A percentile compares a stretch with the other conserved stretches of the same genome.
phyloP scores from a whole-genome alignment of 75 land plant genomes.

The Picea glauca region DNA sequence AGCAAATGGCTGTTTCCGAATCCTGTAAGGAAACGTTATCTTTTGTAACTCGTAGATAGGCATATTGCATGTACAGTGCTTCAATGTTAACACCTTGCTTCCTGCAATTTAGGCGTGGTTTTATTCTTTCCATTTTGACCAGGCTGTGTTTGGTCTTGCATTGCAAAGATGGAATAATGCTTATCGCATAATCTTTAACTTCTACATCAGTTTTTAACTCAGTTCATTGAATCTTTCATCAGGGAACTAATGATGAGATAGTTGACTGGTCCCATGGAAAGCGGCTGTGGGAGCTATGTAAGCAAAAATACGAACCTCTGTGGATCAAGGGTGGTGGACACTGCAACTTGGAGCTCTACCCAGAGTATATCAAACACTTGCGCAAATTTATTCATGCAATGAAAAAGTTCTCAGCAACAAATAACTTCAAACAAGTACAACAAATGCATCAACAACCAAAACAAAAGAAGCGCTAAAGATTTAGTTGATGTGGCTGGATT shows the following conservation, averaged over 20 bases:
- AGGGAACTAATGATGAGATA: constrained; percentile 90
- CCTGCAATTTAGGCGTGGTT: too few relatives aligned
- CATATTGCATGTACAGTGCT: too few relatives aligned
- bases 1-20: not conserved
- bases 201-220: not conserved
- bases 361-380: constrained; percentile 87
- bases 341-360: constrained; percentile 90
- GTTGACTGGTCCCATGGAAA: constrained; percentile 95
- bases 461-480: too few relatives aligned
- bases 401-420: constrained; percentile 36
- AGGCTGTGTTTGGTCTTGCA: too few relatives aligned
- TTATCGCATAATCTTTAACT: not conserved
- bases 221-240: constrained; percentile 11
- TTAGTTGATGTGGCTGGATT: too few relatives aligned
- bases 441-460: too few relatives aligned
- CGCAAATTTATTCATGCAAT: constrained; percentile 67
- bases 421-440: too few relatives aligned
- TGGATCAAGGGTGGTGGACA: constrained; percentile 95
- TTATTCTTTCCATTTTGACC: too few relatives aligned
- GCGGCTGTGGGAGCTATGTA: constrained; percentile 69
- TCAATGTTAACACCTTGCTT: too few relatives aligned
- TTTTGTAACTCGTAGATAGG: not conserved
- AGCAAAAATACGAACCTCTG: constrained; percentile 85
- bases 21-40: not conserved
- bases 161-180: too few relatives aligned